Conservation (phyloP, 164 flowering plant genomes). For the Aristolochia fimbriata region DNA sequence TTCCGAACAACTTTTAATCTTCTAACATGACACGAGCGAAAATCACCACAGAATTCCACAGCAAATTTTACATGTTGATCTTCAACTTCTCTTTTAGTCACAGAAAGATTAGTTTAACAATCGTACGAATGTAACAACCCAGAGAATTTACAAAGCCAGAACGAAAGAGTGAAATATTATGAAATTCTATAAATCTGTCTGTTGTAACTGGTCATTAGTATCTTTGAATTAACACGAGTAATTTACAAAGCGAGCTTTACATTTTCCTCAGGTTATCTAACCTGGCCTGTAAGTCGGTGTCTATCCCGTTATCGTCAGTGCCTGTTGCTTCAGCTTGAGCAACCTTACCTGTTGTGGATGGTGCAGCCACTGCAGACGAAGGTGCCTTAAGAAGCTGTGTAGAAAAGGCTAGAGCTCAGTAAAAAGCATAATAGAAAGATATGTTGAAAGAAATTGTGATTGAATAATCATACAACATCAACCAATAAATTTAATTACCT, state of each 20-base stretch:
- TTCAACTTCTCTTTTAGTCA: too few species aligned
- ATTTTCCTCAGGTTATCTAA: slow-evolving; percentile 69
- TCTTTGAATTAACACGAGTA: background rate
- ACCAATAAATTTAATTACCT: slow-evolving; percentile 27
- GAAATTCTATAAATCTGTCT: background rate
- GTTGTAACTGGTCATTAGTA: background rate
- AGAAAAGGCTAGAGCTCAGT: background rate
- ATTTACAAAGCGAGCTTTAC: slow-evolving; percentile 19
- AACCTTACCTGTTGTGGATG: slow-evolving; percentile 46
- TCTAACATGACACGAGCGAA: too few species aligned
- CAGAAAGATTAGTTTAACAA: too few species aligned
- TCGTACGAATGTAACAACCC: too few species aligned
- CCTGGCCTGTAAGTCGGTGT: slow-evolving; percentile 66
- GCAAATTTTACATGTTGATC: too few species aligned
- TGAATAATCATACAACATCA: background rate
- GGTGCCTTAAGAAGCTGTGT: slow-evolving; percentile 75
- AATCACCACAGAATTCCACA: too few species aligned
- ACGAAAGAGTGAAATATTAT: too few species aligned
- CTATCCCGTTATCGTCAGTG: slow-evolving; percentile 51
- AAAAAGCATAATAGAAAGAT: background rate
- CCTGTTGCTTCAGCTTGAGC: slow-evolving; percentile 54
- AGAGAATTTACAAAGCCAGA: too few species aligned
- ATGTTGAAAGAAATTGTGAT: background rate
- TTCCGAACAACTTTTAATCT: too few species aligned
- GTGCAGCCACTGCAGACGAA: slow-evolving; percentile 50